A percentile compares a stretch with the other conserved stretches of the same genome.
Conservation (phyloP, 2,329 filamentous ascomycete species). For the Canariomyces notabilis region DNA sequence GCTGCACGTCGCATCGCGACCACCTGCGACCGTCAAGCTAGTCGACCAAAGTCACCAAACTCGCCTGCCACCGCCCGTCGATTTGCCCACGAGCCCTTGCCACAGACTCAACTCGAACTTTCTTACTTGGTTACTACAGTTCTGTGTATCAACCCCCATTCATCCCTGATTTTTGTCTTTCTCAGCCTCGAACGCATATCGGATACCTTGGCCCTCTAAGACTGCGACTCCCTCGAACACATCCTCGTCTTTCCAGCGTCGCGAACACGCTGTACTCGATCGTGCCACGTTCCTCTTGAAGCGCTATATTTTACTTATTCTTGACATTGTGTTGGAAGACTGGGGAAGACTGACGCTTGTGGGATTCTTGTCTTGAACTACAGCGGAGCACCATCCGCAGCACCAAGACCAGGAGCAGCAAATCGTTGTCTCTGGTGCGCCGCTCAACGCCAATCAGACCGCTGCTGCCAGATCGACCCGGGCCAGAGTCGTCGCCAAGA, state of each 20-base stretch:
- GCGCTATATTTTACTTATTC: too few species aligned
- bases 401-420: too few species aligned
- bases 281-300: too few species aligned
- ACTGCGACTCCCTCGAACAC: background rate
- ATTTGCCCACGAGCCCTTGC: background rate
- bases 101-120: background rate
- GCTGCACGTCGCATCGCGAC: background rate
- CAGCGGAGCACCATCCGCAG: background rate
- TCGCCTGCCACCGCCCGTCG: background rate
- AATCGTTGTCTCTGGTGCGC: conserved; percentile 2
- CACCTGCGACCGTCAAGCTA: background rate
- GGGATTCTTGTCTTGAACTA: background rate
- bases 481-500: conserved; percentile 20
- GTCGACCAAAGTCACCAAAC: background rate
- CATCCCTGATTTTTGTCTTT: background rate
- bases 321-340: background rate
- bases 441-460: background rate
- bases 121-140: background rate
- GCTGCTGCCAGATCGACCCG: background rate
- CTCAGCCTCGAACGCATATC: background rate
- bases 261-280: too few species aligned
- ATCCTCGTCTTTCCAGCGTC: background rate
- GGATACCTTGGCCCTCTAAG: background rate
- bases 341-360: background rate
- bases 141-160: background rate